Percentiles rank a stretch among this genome's conserved stretches.
Conservation (phyloP, 2,329 filamentous ascomycete genomes). For the Drechslerella dactyloides region DNA sequence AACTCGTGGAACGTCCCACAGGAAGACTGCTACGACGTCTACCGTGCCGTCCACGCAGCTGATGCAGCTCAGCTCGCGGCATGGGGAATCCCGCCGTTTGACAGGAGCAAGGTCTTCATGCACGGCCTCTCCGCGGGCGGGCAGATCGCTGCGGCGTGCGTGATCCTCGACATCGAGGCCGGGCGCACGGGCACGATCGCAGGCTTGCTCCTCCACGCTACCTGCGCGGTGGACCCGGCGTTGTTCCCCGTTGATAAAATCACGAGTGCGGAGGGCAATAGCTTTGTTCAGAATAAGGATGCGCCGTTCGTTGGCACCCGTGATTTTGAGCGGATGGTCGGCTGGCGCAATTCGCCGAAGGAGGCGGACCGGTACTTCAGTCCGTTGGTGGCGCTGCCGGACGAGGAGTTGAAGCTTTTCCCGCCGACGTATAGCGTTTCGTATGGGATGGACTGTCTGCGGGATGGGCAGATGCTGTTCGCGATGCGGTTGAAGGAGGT, state of each 20-base stretch:
- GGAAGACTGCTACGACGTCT: conserved; percentile 36
- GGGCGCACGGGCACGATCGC: conserved; percentile 16
- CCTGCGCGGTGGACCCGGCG: conserved; percentile 9
- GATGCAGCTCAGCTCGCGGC: neutral
- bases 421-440: conserved; percentile 30
- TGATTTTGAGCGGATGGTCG: conserved; percentile 10
- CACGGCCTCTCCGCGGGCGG: conserved; percentile 32
- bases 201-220: conserved; percentile 28
- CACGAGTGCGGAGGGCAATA: conserved; percentile 5
- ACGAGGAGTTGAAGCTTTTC: conserved; percentile 24
- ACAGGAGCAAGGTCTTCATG: conserved; percentile 24
- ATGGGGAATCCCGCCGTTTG: conserved; percentile 37
- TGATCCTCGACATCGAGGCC: conserved; percentile 31
- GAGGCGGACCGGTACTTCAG: conserved; percentile 39
- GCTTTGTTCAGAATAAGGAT: conserved; percentile 39
- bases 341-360: conserved; percentile 39
- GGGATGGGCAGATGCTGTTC: conserved; percentile 42
- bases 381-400: conserved; percentile 33
- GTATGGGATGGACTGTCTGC: conserved; percentile 44
- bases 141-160: conserved; percentile 26
- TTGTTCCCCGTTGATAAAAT: conserved; percentile 38
- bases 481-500: conserved; percentile 33
- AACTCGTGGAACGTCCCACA: conserved; percentile 25
- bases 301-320: conserved; percentile 21
- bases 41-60: conserved; percentile 18